Conservation (phyloP, 345 rosid species). For the Eucalyptus marginata region DNA sequence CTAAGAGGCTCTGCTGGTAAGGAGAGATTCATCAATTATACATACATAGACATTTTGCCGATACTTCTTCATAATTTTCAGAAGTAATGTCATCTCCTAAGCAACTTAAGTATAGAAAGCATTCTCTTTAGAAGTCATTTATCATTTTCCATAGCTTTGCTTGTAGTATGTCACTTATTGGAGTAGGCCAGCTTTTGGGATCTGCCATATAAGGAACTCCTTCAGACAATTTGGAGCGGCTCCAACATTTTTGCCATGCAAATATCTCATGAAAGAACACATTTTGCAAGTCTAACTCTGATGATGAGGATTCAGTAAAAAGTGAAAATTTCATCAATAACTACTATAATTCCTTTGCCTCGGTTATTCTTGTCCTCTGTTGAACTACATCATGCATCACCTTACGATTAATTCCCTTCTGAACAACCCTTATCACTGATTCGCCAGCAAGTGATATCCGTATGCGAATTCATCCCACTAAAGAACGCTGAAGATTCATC, state of each 20-base stretch:
- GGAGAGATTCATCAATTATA: neutral
- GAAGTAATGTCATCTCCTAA: neutral
- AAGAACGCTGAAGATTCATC: neutral
- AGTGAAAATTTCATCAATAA: neutral
- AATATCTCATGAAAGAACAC: neutral
- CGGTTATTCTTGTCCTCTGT: neutral
- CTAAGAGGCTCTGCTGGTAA: neutral
- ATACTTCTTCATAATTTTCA: neutral
- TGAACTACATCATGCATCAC: neutral
- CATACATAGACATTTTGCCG: neutral
- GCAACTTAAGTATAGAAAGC: neutral
- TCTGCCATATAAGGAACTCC: neutral
- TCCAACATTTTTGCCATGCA: neutral
- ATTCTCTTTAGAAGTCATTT: neutral
- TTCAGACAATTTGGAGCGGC: neutral
- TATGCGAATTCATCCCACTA: neutral
- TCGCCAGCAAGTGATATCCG: neutral
- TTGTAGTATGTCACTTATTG: neutral
- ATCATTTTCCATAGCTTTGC: neutral
- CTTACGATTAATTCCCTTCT: neutral
- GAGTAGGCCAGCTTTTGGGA: neutral
- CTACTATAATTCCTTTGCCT: neutral
- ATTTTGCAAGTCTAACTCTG: neutral
- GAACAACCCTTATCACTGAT: neutral
- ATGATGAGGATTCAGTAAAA: neutral